phyloP scores from a whole-genome alignment of 495 filamentous ascomycete species.

The Monascus purpureus region DNA sequence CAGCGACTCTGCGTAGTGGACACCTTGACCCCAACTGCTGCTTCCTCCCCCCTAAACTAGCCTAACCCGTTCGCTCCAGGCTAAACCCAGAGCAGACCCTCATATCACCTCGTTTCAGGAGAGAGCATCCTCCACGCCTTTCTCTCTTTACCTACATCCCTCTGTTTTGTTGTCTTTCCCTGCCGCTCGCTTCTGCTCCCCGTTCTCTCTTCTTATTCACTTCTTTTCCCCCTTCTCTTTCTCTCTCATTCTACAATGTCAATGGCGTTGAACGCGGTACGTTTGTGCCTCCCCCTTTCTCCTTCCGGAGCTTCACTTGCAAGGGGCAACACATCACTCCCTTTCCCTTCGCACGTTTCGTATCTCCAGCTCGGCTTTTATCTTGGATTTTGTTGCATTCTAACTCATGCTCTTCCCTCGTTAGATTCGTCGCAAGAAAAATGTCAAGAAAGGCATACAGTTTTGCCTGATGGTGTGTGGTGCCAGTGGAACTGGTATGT shows the following conservation, averaged over 20 bases:
- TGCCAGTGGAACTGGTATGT: conserved; percentile 90
- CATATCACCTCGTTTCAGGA: conserved; percentile 15
- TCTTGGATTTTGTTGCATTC: no score
- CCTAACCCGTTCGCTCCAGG: no score
- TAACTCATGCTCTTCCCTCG: no score
- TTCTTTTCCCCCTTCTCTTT: conserved; percentile 5
- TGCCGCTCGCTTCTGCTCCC: conserved; percentile 11
- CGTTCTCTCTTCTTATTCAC: conserved; percentile 6
- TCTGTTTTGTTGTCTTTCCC: conserved; percentile 6
- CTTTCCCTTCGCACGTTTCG: conserved; percentile 9
- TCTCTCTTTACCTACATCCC: conserved; percentile 3
- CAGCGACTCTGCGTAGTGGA: no score
- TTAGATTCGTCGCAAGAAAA: conserved; percentile 97
- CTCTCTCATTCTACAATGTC: conserved; percentile 37
- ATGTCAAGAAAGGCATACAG: conserved; percentile 99
- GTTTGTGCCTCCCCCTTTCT: conserved; percentile 26
- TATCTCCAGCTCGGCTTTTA: no score
- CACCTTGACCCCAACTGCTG: no score
- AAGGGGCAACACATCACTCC: conserved; percentile 15
- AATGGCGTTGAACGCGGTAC: conserved; percentile 48
- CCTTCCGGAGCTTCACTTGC: conserved; percentile 18
- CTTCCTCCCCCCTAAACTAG: background rate
- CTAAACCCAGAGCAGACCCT: no score
- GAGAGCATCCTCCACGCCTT: conserved; percentile 8
- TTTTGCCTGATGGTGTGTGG: conserved; percentile 99